Base-by-base conservation (phyloP, 306 rosid genomes). In the Cicer bijugum region DNA sequence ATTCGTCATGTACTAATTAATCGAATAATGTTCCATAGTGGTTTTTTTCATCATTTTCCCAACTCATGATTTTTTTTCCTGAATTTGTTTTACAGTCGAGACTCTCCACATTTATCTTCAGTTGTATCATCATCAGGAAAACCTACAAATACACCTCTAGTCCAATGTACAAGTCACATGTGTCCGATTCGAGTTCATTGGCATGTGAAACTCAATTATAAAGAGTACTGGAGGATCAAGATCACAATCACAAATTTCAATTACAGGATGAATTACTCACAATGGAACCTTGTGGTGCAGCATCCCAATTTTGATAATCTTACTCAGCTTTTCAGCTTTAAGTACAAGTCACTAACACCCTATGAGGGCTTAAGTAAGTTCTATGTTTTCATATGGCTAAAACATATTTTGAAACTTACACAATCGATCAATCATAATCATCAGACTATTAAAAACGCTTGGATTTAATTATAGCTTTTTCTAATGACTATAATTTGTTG, bases 201-300 rank as follows among this genome's bases (percentile, higher is more conserved):
- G 98, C 98, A 94, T n/a, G 97, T 94, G 77, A 94, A 94, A 83
- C 82, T 94, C 77, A 94, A 94, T 71, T 94, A 94, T 82, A 94
- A 91, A 82, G 97, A 94, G 76, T 94, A 94, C 74, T 94, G 98
- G 98, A 84, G 98, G 86, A 90, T 94, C 83, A 94, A 91, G 90
- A 77, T 94, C 74, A 87, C 98, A 52, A 86, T 94, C 77, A 91
- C 95, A 12, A 94, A 94, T 82, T 94, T 94, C 91, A 94, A 94
- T 75, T 94, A 91, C 89, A 79, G 96, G 82, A 88, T 94, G 98
- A 94, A 94, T 75, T 94, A 89, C 78, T 74, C 98, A 1, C 90
- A 68, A 50, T 94, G 98, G 98, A 94, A 91, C 87, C 94, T 94
- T 44, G 96, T 94, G 15, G 97, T 85, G 74, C 97, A 94, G 85